Conservation (phyloP, 2,329 filamentous ascomycete species). For the Cladosporium oxysporum region DNA sequence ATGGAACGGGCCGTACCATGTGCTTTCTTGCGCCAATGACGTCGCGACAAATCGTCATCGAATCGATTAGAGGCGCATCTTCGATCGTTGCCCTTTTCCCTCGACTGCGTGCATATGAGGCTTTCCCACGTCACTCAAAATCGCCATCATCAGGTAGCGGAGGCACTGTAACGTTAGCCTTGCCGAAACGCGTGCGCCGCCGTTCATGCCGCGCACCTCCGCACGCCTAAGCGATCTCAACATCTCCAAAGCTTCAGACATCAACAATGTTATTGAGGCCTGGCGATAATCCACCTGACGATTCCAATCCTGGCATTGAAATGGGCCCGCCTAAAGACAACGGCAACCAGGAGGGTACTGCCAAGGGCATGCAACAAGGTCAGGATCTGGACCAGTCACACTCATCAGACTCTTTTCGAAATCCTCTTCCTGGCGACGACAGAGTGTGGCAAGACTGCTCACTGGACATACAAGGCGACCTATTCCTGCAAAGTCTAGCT, state of each 20-base stretch:
- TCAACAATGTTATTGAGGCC: background rate
- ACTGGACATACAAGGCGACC: background rate
- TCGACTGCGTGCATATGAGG: background rate
- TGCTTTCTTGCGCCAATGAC: background rate
- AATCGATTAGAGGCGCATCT: background rate
- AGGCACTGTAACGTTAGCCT: background rate
- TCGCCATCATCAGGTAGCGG: background rate
- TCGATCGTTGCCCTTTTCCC: background rate
- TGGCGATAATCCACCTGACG: background rate
- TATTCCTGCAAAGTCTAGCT: constrained; percentile 27
- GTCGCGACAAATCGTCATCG: background rate
- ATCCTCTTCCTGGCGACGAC: constrained; percentile 5
- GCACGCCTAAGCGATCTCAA: background rate
- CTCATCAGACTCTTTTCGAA: background rate
- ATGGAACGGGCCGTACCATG: background rate
- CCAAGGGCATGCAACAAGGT: background rate
- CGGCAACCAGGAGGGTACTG: background rate
- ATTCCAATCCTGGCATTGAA: background rate
- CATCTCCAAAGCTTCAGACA: constrained; percentile 2
- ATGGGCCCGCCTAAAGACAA: background rate
- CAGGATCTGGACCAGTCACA: background rate
- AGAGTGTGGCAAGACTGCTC: constrained; percentile 1
- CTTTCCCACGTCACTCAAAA: background rate
- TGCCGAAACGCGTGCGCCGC: background rate
- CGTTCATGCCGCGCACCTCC: background rate